Evolutionary conservation across 805 yeast genomes (phyloP).

Genomic region (Ogataea salicorniae): DNA sequence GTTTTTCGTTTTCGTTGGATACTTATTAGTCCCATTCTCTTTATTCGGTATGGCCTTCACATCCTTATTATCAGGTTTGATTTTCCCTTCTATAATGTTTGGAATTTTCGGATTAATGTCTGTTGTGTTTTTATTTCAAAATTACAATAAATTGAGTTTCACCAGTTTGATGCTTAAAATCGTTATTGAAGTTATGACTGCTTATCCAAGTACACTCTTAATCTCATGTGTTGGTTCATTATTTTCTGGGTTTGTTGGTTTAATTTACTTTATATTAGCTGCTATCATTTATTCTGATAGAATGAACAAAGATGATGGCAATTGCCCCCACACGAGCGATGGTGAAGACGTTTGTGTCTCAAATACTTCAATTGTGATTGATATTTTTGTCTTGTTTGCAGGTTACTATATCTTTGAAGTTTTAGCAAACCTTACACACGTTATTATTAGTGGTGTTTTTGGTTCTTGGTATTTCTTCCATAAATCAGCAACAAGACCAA

Average conservation of each 20-base stretch:
- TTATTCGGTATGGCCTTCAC: conserved; percentile 20
- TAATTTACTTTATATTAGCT: conserved; percentile 62
- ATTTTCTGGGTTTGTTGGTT: conserved; percentile 47
- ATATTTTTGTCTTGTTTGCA: conserved; percentile 70
- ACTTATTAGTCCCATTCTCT: conserved; percentile 24
- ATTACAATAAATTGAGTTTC: conserved; percentile 25
- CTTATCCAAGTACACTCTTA: conserved; percentile 63
- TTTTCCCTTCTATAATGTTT: conserved; percentile 14
- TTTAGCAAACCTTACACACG: conserved; percentile 72
- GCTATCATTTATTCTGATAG: conserved; percentile 39
- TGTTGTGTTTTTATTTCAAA: conserved; percentile 20
- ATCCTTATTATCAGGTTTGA: conserved; percentile 16
- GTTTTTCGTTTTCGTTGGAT: conserved; percentile 26
- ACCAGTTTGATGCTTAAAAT: conserved; percentile 26
- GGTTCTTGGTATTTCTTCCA: conserved; percentile 87
- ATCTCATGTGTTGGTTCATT: conserved; percentile 40
- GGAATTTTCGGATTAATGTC: conserved; percentile 17
- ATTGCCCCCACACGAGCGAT: conserved; percentile 32
- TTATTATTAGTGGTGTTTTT: conserved; percentile 74
- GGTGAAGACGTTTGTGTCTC: conserved; percentile 29
- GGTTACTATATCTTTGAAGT: conserved; percentile 84
- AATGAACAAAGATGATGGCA: conserved; percentile 44
- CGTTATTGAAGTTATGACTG: conserved; percentile 71
- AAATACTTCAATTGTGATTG: conserved; percentile 19
- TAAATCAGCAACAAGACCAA: conserved; percentile 53